Evolutionary conservation across 208 protist species (phyloP).

Genomic region (Leishmania martiniquensis): DNA sequence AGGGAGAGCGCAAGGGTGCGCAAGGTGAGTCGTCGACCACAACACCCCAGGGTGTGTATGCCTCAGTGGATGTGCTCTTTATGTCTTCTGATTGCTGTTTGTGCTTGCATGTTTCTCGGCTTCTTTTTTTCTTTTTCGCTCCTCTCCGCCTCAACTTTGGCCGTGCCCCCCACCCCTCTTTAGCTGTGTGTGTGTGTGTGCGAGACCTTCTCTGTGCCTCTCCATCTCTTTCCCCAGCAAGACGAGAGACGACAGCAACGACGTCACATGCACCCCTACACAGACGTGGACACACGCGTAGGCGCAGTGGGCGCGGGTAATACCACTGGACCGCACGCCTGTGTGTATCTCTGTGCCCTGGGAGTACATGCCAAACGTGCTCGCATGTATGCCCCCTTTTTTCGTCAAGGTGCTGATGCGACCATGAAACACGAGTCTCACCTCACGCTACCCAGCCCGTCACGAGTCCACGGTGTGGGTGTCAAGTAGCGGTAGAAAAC

Average conservation of each 20-base stretch:
- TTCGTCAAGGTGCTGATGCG: background rate
- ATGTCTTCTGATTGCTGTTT: background rate
- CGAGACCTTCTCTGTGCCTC: background rate
- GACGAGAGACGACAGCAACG: background rate
- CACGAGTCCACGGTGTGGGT: background rate
- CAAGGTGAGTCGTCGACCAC: background rate
- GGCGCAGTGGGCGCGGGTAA: background rate
- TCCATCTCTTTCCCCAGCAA: background rate
- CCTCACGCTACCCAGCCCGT: background rate
- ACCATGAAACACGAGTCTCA: background rate
- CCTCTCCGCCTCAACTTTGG: background rate
- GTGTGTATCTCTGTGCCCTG: background rate
- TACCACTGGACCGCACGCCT: background rate
- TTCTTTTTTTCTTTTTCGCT: background rate
- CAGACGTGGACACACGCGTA: background rate
- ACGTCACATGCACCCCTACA: background rate
- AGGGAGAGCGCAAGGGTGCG: no score
- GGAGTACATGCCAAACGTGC: background rate
- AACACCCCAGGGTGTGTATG: background rate
- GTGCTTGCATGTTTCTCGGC: background rate
- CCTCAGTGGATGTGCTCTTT: background rate
- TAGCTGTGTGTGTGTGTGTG: background rate
- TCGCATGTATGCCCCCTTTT: background rate
- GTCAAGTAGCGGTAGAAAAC: background rate
- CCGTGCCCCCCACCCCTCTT: no score